Evolutionary conservation across 2,329 filamentous ascomycete species (phyloP).

Genomic region (Cytospora piceicola): DNA sequence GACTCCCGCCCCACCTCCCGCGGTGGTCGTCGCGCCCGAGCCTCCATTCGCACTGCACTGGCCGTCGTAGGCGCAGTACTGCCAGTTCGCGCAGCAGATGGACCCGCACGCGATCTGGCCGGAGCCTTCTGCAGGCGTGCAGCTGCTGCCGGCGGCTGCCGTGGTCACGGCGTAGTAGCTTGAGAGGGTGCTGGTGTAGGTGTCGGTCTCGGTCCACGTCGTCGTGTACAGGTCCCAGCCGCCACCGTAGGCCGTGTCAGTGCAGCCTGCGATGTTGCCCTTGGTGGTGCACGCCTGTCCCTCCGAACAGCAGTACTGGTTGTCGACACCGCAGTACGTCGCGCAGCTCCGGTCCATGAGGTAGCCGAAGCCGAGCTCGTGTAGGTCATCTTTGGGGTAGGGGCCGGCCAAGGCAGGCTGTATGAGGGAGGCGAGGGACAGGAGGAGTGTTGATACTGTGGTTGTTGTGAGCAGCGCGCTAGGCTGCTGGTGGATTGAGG

Average conservation of each 20-base stretch:
- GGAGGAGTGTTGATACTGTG: slow-evolving; percentile 20
- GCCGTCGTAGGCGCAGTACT: slow-evolving; percentile 65
- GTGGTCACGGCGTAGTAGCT: slow-evolving; percentile 53
- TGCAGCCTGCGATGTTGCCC: slow-evolving; percentile 55
- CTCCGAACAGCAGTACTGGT: slow-evolving; percentile 58
- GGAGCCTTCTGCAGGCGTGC: slow-evolving; percentile 51
- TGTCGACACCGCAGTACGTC: slow-evolving; percentile 57
- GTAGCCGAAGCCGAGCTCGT: slow-evolving; percentile 53
- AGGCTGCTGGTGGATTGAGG: slow-evolving; percentile 9
- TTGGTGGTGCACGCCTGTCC: slow-evolving; percentile 57
- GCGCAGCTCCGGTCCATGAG: slow-evolving; percentile 55
- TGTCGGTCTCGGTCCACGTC: slow-evolving; percentile 64
- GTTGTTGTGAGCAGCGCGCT: slow-evolving; percentile 12
- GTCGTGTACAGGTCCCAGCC: slow-evolving; percentile 50
- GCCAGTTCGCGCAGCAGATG: slow-evolving; percentile 71
- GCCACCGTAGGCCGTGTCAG: slow-evolving; percentile 40
- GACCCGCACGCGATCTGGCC: slow-evolving; percentile 66
- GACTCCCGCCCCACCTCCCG: slow-evolving; percentile 30
- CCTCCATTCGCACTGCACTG: slow-evolving; percentile 60
- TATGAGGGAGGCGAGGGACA: slow-evolving; percentile 45
- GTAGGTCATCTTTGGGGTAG: slow-evolving; percentile 53
- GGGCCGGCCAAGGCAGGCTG: slow-evolving; percentile 49
- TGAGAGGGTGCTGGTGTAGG: slow-evolving; percentile 63
- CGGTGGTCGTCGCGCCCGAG: slow-evolving; percentile 42
- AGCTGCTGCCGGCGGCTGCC: slow-evolving; percentile 50